Base-by-base conservation (phyloP, 192 early-diverging fungal species). In the Allomyces arbusculus region DNA sequence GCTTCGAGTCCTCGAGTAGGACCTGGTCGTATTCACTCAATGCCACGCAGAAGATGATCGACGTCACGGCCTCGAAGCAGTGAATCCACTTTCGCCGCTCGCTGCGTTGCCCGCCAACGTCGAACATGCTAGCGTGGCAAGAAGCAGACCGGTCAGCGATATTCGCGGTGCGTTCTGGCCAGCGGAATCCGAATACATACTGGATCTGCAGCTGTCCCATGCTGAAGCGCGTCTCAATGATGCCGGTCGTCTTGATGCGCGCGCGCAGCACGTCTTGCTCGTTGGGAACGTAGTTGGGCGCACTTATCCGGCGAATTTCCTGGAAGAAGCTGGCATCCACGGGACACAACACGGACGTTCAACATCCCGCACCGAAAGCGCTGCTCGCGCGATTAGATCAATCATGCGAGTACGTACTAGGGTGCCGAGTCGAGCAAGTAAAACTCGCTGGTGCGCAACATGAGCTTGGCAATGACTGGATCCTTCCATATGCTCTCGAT, bases 231-330 rank as follows among this genome's bases (percentile, higher is more conserved):
- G 65, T 66, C 69, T 83, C 82, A 10, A 78, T 83, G 71, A 83
- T 83, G 67, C 79, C 79, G 22, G 82, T 83, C 4, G 82, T 83
- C 71, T 81, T 83, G 28, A 83, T 78, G 69, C 82, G 77, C 12
- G 82, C 79, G 23, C 80, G 71, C 44, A 83, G 76, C 22, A 83
- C 79, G 65, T 83, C 82, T 72, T 83, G 82, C 62, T 83, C 82
- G n/a, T 73, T 80, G 24, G 82, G 82, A 20, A 70, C 43, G 68
- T 81, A 83, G 62, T 79, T 68, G 9, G 72, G 68, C 16, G 65
- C 44, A 3, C 2, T 61, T 6, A 66, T 62, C 43, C 65, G 26
- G 2, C 24, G 44, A 16, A 62, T 33, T 16, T 66, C 61, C 14
- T 62, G 16, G 43, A 66, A 66, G 65, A 66, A 66, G 8, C 65